These are phyloP conservation scores for Suillus fuscotomentosus DNA, from an alignment of 768 basidiomycete species.

Conservation along the genomic window DNA sequence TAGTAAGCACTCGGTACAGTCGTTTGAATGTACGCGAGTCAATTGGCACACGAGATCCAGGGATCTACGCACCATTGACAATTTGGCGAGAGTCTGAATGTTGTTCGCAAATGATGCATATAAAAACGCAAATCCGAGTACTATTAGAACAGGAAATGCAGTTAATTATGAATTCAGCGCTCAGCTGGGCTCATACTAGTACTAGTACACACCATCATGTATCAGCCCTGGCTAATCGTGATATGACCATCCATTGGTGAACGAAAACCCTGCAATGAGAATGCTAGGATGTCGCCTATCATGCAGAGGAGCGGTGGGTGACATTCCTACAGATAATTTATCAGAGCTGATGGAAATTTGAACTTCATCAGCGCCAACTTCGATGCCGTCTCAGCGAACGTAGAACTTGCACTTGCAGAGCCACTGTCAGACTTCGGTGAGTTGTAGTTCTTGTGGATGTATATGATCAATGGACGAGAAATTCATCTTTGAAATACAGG, in stretches of 20 bases:
- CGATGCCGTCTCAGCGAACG: neutral
- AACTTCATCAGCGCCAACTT: neutral
- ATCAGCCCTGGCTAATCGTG: too few relatives aligned
- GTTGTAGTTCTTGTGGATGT: neutral
- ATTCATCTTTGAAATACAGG: neutral
- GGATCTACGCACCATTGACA: neutral
- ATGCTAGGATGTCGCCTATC: neutral
- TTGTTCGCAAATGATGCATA: neutral
- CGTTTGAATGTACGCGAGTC: neutral
- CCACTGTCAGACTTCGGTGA: neutral
- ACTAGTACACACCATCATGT: neutral
- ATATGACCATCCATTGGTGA: neutral
- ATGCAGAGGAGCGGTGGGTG: neutral
- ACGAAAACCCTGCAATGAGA: neutral
- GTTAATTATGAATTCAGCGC: neutral
- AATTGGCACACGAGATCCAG: neutral
- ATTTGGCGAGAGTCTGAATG: neutral
- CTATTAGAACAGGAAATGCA: neutral
- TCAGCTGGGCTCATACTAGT: neutral
- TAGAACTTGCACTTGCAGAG: neutral
- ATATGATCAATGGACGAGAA: neutral
- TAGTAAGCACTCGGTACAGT: neutral
- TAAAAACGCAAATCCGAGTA: neutral
- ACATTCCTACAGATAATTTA: neutral
- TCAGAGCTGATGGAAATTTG: neutral